These are phyloP conservation scores for Podila minutissima DNA, from an alignment of 192 early-diverging fungal species.

Conservation along the genomic window DNA sequence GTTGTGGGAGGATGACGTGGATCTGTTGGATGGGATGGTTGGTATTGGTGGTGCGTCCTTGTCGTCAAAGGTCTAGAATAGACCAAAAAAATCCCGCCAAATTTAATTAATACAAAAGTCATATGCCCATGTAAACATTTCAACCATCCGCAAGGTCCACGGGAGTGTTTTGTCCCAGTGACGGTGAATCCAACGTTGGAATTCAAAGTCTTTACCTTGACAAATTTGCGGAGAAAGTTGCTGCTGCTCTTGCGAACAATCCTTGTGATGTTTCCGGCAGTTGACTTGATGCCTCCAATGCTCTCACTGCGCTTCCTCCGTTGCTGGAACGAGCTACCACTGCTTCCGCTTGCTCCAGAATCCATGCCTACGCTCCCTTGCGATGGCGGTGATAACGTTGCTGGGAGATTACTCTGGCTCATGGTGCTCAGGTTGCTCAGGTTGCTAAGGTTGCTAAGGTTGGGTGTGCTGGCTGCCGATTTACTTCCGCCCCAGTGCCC, in stretches of 20 bases:
- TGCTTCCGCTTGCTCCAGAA: slow-evolving; percentile 28
- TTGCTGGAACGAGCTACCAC: slow-evolving; percentile 26
- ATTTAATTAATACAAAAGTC: too few relatives aligned
- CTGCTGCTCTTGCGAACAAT: slow-evolving; percentile 44
- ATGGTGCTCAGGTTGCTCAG: not conserved
- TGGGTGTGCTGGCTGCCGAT: slow-evolving; percentile 35
- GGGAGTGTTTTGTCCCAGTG: not conserved
- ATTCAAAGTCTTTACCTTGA: slow-evolving; percentile 10
- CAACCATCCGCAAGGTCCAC: too few relatives aligned
- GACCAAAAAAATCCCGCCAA: too few relatives aligned
- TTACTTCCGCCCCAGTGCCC: slow-evolving; percentile 27
- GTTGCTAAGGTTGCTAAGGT: slow-evolving; percentile 12
- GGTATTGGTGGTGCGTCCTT: slow-evolving; percentile 42
- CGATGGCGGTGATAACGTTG: not conserved
- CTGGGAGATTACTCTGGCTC: not conserved
- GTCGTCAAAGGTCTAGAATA: slow-evolving; percentile 37
- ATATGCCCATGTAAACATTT: too few relatives aligned
- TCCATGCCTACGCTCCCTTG: slow-evolving; percentile 15
- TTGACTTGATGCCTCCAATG: slow-evolving; percentile 38
- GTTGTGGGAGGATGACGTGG: slow-evolving; percentile 3
- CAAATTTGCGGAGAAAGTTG: slow-evolving; percentile 24
- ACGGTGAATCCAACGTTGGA: not conserved
- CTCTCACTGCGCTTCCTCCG: slow-evolving; percentile 44
- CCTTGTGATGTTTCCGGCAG: slow-evolving; percentile 29
- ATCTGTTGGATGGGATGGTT: slow-evolving; percentile 7